Evolutionary conservation across 148 eudicot species (phyloP).

Genomic region (Persicaria tinctoria): DNA sequence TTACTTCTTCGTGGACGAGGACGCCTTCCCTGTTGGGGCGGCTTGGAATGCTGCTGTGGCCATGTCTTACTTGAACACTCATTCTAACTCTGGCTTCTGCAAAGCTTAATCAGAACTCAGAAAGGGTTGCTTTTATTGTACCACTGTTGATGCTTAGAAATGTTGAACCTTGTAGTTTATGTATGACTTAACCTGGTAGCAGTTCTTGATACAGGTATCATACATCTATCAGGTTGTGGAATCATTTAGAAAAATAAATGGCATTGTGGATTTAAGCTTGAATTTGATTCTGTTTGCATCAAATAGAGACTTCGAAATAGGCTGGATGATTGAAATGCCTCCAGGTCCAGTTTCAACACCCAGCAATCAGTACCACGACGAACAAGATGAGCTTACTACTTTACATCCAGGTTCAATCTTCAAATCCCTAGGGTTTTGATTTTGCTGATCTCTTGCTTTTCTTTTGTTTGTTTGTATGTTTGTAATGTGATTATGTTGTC

Average conservation of each 20-base stretch:
- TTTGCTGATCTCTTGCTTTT: background rate
- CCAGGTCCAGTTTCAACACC: background rate
- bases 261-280: background rate
- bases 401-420: background rate
- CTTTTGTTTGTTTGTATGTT: background rate
- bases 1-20: constrained; percentile 53
- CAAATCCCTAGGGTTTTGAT: background rate
- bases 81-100: constrained; percentile 13
- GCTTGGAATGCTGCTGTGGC: constrained; percentile 68
- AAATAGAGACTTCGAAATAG: no score
- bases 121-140: background rate
- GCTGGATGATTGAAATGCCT: background rate
- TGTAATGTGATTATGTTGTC: background rate
- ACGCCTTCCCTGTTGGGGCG: constrained; percentile 51
- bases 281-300: background rate
- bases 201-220: background rate
- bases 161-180: background rate
- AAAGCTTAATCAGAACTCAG: background rate
- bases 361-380: background rate
- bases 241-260: constrained; percentile 6
- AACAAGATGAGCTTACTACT: background rate
- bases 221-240: background rate
- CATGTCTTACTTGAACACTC: constrained; percentile 45
- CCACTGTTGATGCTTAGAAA: background rate
- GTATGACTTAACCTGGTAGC: background rate